Evolutionary conservation across 345 rosid species (phyloP).

Genomic region (Eucalyptus virginea): DNA sequence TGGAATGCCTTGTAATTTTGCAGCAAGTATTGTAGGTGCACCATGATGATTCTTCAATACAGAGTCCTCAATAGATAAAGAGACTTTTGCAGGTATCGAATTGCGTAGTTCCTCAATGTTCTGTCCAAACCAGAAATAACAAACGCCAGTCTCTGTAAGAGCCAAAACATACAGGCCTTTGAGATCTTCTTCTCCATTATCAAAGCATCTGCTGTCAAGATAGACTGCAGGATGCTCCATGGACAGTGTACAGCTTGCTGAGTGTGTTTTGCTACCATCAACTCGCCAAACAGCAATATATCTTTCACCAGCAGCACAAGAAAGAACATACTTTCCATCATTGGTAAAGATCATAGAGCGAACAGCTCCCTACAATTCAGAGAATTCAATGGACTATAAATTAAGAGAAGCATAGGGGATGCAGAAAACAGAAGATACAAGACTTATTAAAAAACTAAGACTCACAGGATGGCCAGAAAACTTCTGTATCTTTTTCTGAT

Average conservation of each 20-base stretch:
- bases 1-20: conserved; percentile 57
- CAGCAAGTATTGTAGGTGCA: conserved; percentile 55
- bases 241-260: conserved; percentile 88
- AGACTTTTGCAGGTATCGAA: conserved; percentile 61
- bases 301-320: conserved; percentile 80
- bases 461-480: conserved; percentile 96
- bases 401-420: background rate
- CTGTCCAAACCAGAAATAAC: conserved; percentile 79
- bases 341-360: conserved; percentile 66
- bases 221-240: conserved; percentile 92
- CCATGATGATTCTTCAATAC: conserved; percentile 25
- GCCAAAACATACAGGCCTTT: conserved; percentile 54
- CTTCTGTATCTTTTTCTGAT: conserved; percentile 75
- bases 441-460: background rate
- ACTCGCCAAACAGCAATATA: conserved; percentile 73
- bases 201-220: conserved; percentile 49
- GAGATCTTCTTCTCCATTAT: conserved; percentile 20
- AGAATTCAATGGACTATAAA: background rate
- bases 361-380: conserved; percentile 51
- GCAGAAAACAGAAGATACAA: background rate
- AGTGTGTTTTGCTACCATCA: conserved; percentile 60
- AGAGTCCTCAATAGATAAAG: conserved; percentile 35
- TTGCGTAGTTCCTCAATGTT: conserved; percentile 46
- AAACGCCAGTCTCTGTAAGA: conserved; percentile 74
- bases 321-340: conserved; percentile 69